Evolutionary conservation across 2,329 filamentous ascomycete species (phyloP).

Genomic region (Ophiostoma piceae): DNA sequence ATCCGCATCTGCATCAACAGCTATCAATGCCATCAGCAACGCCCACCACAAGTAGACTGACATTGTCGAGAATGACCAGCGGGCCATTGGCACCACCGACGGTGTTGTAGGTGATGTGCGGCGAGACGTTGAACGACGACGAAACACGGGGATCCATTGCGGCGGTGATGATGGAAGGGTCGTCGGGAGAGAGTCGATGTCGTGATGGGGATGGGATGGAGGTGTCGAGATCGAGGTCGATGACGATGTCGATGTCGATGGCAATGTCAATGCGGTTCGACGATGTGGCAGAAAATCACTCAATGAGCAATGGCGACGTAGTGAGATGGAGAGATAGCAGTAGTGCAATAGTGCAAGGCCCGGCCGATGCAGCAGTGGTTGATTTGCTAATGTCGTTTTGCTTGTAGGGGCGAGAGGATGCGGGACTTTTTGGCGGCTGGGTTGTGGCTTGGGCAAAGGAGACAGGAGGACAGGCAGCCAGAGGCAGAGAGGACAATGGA

Average conservation of each 20-base stretch:
- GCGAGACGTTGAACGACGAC: constrained; percentile 55
- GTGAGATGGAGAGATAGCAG: too few relatives aligned
- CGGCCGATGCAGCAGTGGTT: constrained; percentile 17
- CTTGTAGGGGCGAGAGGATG: constrained; percentile 13
- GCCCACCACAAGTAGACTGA: constrained; percentile 40
- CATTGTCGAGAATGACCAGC: constrained; percentile 95
- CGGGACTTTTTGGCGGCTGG: constrained; percentile 21
- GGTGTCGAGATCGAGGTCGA: background rate
- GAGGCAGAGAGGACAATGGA: background rate
- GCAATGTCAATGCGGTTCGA: background rate
- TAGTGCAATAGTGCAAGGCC: constrained; percentile 10
- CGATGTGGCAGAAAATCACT: background rate
- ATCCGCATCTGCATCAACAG: background rate
- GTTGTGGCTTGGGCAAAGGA: constrained; percentile 18
- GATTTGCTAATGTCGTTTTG: constrained; percentile 9
- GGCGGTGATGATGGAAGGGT: background rate
- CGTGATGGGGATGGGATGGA: background rate
- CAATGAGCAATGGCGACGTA: background rate
- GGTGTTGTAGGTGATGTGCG: constrained; percentile 86
- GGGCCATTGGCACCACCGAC: constrained; percentile 97
- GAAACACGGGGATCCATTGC: constrained; percentile 55
- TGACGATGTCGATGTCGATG: constrained; percentile 1
- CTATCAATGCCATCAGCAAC: background rate
- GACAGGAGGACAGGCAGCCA: background rate
- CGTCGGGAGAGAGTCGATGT: background rate